phyloP scores from a whole-genome alignment of 768 basidiomycete species.

The Amanita rubescens region DNA sequence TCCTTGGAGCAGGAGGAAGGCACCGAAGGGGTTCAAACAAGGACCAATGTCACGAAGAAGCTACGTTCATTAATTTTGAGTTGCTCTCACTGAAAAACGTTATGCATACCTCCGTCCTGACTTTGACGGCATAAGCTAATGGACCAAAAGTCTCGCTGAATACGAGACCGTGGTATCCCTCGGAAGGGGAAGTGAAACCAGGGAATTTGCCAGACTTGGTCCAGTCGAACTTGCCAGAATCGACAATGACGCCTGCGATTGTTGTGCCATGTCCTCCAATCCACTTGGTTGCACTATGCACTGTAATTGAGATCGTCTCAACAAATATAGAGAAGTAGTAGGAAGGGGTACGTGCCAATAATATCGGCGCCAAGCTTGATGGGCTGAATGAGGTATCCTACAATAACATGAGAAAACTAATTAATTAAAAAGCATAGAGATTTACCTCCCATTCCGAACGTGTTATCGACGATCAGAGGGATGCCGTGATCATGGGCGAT shows the following conservation, averaged over 20 bases:
- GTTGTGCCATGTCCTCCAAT: slow-evolving; percentile 78
- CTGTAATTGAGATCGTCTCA: slow-evolving; percentile 18
- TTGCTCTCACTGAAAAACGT: slow-evolving; percentile 1
- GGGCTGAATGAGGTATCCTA: slow-evolving; percentile 59
- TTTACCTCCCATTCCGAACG: slow-evolving; percentile 63
- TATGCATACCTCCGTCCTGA: slow-evolving; percentile 39
- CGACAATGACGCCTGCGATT: slow-evolving; percentile 69
- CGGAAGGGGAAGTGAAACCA: slow-evolving; percentile 63
- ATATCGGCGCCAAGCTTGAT: slow-evolving; percentile 75
- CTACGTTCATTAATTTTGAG: slow-evolving; percentile 15
- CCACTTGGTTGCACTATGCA: slow-evolving; percentile 82
- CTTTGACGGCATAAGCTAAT: slow-evolving; percentile 55
- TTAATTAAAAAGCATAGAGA: slow-evolving; percentile 8
- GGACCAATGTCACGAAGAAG: slow-evolving; percentile 64
- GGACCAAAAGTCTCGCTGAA: slow-evolving; percentile 63
- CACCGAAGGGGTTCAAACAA: slow-evolving; percentile 60
- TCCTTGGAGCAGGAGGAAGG: slow-evolving; percentile 72
- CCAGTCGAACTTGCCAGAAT: slow-evolving; percentile 76
- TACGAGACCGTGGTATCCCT: slow-evolving; percentile 68
- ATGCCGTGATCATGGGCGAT: slow-evolving; percentile 66
- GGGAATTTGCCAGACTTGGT: slow-evolving; percentile 61
- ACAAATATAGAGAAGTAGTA: neutral
- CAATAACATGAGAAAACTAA: neutral
- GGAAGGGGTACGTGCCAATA: slow-evolving; percentile 35
- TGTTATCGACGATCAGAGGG: slow-evolving; percentile 78